phyloP scores from a whole-genome alignment of 2,329 filamentous ascomycete species.

The Ascochyta clinopodiicola region DNA sequence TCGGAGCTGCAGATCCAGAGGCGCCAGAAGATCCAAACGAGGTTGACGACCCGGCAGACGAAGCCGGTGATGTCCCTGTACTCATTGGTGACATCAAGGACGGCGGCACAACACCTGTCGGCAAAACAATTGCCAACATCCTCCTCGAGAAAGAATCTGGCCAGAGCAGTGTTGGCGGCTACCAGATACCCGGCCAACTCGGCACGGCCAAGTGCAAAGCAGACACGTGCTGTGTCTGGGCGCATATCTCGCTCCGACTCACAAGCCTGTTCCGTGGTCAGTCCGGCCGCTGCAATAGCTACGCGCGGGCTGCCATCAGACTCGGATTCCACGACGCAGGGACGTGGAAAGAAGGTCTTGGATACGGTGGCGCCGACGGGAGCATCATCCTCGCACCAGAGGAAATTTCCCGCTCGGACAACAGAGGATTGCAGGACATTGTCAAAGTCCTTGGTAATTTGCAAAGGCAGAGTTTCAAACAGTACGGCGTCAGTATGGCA shows the following conservation, averaged over 20 bases:
- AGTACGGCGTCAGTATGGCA: conserved; percentile 40
- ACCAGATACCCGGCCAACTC: conserved; percentile 16
- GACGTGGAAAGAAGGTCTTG: conserved; percentile 27
- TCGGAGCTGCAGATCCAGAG: neutral
- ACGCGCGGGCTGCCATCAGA: conserved; percentile 32
- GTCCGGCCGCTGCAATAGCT: conserved; percentile 32
- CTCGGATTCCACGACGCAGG: conserved; percentile 41
- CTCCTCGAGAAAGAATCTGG: conserved; percentile 24
- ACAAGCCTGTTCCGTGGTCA: conserved; percentile 24
- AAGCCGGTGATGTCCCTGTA: conserved; percentile 17
- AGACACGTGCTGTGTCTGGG: conserved; percentile 39
- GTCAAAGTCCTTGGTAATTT: conserved; percentile 11
- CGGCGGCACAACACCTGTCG: conserved; percentile 21
- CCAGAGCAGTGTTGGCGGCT: conserved; percentile 12
- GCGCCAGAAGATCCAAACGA: neutral
- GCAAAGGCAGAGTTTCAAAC: conserved; percentile 9
- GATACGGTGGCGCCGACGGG: conserved; percentile 36
- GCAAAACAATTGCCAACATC: conserved; percentile 28
- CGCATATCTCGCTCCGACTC: conserved; percentile 25
- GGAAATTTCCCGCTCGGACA: conserved; percentile 28
- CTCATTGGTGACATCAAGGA: conserved; percentile 36
- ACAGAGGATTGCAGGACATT: conserved; percentile 32
- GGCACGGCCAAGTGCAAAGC: conserved; percentile 24
- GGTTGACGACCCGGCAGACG: neutral
- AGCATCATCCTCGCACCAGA: conserved; percentile 30